Conservation (phyloP, 2,329 filamentous ascomycete species). For the Epichloe amarillans region DNA sequence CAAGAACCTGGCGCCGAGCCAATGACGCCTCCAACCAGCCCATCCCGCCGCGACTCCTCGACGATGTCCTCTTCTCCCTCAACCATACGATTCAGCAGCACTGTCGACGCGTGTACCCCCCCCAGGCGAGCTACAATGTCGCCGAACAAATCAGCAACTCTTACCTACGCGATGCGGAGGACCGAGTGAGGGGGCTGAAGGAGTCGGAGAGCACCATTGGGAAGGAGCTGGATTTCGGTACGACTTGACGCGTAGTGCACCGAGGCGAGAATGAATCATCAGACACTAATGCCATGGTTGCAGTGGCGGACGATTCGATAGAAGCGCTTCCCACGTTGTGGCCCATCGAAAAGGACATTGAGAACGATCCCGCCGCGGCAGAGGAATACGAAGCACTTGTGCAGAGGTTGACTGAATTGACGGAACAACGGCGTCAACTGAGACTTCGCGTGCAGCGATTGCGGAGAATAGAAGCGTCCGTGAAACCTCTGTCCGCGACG, state of each 20-base stretch:
- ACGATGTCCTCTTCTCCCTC: conserved; percentile 43
- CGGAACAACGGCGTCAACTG: conserved; percentile 21
- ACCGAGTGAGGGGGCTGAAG: conserved; percentile 21
- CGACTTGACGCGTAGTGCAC: neutral
- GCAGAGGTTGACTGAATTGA: conserved; percentile 34
- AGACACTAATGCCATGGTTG: neutral
- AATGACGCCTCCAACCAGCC: conserved; percentile 29
- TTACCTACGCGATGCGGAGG: conserved; percentile 39
- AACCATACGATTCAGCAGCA: conserved; percentile 54
- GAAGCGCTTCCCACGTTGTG: conserved; percentile 33
- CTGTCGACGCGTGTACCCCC: conserved; percentile 48
- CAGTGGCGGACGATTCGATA: conserved; percentile 31
- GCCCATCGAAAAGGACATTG: conserved; percentile 26
- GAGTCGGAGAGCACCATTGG: conserved; percentile 23
- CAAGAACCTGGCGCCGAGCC: conserved; percentile 36
- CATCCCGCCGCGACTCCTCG: conserved; percentile 35
- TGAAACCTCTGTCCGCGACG: conserved; percentile 28
- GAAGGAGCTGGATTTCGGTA: conserved; percentile 32
- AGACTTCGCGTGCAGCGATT: conserved; percentile 31
- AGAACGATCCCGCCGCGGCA: conserved; percentile 31
- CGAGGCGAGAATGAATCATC: neutral
- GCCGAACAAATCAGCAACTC: conserved; percentile 59
- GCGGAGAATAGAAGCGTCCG: conserved; percentile 33
- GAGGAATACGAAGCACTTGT: conserved; percentile 38
- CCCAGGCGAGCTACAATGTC: conserved; percentile 56